Conservation (phyloP, 148 eudicot genomes). For the Heliosperma pusillum region DNA sequence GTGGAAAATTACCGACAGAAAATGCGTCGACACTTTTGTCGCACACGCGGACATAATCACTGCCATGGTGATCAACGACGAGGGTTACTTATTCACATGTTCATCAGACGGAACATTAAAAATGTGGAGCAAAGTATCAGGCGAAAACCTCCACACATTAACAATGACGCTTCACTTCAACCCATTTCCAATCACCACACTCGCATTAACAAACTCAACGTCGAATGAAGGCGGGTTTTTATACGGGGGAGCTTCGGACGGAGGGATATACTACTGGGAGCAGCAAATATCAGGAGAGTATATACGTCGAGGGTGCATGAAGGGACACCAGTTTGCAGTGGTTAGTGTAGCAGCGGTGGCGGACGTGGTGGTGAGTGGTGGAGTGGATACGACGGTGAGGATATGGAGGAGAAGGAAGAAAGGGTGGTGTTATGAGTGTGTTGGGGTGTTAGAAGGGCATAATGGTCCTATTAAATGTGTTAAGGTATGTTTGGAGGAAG, state of each 20-base stretch:
- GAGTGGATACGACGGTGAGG: conserved; percentile 56
- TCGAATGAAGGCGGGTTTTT: conserved; percentile 30
- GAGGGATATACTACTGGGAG: conserved; percentile 60
- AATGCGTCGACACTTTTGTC: conserved; percentile 48
- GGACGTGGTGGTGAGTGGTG: conserved; percentile 53
- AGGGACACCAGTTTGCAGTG: conserved; percentile 52
- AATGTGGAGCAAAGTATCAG: conserved; percentile 56
- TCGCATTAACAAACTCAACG: conserved; percentile 36
- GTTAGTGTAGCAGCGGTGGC: conserved; percentile 44
- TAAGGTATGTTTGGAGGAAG: conserved; percentile 39
- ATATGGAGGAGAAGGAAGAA: conserved; percentile 48
- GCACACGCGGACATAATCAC: conserved; percentile 56
- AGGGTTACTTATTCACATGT: conserved; percentile 57
- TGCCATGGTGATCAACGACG: conserved; percentile 49
- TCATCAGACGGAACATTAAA: conserved; percentile 64
- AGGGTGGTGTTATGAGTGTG: conserved; percentile 40
- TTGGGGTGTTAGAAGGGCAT: conserved; percentile 60
- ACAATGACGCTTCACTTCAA: conserved; percentile 55
- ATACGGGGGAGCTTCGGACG: conserved; percentile 64
- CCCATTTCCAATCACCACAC: conserved; percentile 47
- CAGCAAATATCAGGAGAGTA: conserved; percentile 49
- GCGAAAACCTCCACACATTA: conserved; percentile 47
- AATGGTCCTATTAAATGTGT: conserved; percentile 60
- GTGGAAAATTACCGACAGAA: conserved; percentile 45
- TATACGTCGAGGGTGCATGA: conserved; percentile 46